These are phyloP conservation scores for Hemileccinum rubropunctum DNA, from an alignment of 768 basidiomycete species.

Conservation along the genomic window DNA sequence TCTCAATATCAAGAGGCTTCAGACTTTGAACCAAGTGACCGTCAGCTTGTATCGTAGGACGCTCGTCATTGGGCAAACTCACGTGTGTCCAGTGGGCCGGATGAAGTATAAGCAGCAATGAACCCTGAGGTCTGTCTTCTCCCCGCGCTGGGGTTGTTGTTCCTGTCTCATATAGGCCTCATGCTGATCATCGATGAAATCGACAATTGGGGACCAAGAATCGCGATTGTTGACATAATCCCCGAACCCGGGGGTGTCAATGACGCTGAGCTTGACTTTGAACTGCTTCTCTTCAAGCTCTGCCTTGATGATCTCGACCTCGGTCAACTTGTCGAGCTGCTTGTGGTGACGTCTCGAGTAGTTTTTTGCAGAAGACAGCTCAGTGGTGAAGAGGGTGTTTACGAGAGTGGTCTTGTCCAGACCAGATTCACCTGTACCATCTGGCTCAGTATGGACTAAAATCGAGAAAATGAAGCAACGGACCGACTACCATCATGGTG, in stretches of 20 bases:
- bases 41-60: neutral
- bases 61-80: slow-evolving; percentile 31
- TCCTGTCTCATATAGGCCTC: slow-evolving; percentile 97
- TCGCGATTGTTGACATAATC: slow-evolving; percentile 99
- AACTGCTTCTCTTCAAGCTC: slow-evolving; percentile 99
- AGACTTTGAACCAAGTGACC: slow-evolving; percentile 41
- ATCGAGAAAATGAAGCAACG: neutral
- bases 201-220: slow-evolving; percentile 97
- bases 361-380: slow-evolving; percentile 89
- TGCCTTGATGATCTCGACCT: slow-evolving; percentile 99
- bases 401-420: slow-evolving; percentile 96
- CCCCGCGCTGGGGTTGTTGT: slow-evolving; percentile 93
- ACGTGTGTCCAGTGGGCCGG: slow-evolving; percentile 95
- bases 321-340: slow-evolving; percentile 97
- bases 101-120: slow-evolving; percentile 98
- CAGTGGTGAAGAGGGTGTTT: slow-evolving; percentile 98
- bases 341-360: slow-evolving; percentile 87
- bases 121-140: slow-evolving; percentile 93
- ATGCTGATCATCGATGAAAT: slow-evolving; percentile 96
- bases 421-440: slow-evolving; percentile 81
- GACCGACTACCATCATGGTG: slow-evolving; percentile 99
- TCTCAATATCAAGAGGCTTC: slow-evolving; percentile 97
- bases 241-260: slow-evolving; percentile 98
- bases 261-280: slow-evolving; percentile 98
- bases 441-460: neutral